Percentiles rank a stretch among this genome's conserved stretches.
These are phyloP conservation scores for Ascochyta koolunga DNA, from an alignment of 2,329 filamentous ascomycete species.

Conservation along the genomic window DNA sequence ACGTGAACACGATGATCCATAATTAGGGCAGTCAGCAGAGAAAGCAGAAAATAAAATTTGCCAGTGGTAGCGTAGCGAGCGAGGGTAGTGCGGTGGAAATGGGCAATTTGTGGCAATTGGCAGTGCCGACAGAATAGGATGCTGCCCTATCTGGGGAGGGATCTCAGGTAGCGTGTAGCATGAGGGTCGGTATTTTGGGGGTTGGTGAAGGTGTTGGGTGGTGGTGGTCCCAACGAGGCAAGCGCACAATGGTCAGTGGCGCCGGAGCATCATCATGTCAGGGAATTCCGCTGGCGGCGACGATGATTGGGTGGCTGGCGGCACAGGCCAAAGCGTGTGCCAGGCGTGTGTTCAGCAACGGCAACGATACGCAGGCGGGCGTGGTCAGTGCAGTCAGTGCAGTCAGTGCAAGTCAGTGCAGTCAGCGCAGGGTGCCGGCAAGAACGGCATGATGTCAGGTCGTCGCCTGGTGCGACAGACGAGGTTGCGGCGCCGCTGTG, in stretches of 20 bases:
- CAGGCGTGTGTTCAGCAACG: not conserved
- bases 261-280: constrained; percentile 3
- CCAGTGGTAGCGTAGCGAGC: not conserved
- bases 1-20: constrained; percentile 16
- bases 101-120: not conserved
- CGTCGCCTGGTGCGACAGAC: constrained; percentile 12
- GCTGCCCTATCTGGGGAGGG: too few relatives aligned
- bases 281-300: not conserved
- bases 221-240: constrained; percentile 2
- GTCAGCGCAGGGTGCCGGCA: not conserved
- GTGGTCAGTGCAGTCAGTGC: not conserved
- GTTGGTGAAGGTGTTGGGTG: not conserved
- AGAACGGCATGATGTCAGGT: not conserved
- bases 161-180: too few relatives aligned
- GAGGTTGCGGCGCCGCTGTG: constrained; percentile 14
- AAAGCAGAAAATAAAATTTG: constrained; percentile 2
- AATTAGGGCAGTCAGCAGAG: constrained; percentile 12
- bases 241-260: not conserved
- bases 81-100: constrained; percentile 1
- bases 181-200: not conserved
- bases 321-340: not conserved
- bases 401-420: not conserved
- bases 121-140: not conserved
- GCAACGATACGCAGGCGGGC: not conserved
- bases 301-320: constrained; percentile 10